Base-by-base conservation (phyloP, 2,329 filamentous ascomycete genomes). In the Exophiala calicioides region DNA sequence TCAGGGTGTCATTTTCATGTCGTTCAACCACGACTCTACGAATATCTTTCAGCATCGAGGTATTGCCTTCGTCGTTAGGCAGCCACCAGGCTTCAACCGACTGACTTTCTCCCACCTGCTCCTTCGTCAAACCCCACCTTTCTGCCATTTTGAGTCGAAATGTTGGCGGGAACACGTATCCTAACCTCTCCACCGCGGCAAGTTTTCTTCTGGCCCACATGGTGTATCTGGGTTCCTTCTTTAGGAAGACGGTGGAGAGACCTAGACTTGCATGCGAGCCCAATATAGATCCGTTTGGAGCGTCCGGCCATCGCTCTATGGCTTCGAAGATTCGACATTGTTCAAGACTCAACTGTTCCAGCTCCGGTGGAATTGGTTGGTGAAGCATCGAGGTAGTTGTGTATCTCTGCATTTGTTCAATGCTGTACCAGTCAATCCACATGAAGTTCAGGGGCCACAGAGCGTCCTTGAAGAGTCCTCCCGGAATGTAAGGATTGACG, bases 21-120 rank as follows among this genome's bases (percentile, higher is more conserved):
- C 88, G 80, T 55, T 93, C 88, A 58, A 88, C 83, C 20, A 90
- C 88, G 67, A 95, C 90, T 31, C 81, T 79, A 15, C 90, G 85
- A 52, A 95, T 83, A 43, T 80, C 85, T 40, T 83, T 84, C 43
- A 96, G 76, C 31, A 94, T 80, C 1, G 80, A 79, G 8, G 80
- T 84, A 59, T 86, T 86, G 1, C 80, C 82, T 69, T 91, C 86
- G 53, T 88, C 81, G 64, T 93, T 79, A 2, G 90, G 88, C 2
- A 96, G 78, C 93, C 93, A 98, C 88, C 90, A 96, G 47, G 84
- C 77, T 33, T 80, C 80, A 42, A 90, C 81, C 15, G 84, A 81
- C 10, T 81, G 77, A 13, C 47, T 39, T 31, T 53, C 50, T 21
- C 48, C 51, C 32, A 88, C 79, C 50, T 79, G 74, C 9, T 47